A percentile compares a stretch with the other conserved stretches of the same genome.
Conservation (phyloP, 495 filamentous ascomycete genomes). For the Usnea hakonensis region DNA sequence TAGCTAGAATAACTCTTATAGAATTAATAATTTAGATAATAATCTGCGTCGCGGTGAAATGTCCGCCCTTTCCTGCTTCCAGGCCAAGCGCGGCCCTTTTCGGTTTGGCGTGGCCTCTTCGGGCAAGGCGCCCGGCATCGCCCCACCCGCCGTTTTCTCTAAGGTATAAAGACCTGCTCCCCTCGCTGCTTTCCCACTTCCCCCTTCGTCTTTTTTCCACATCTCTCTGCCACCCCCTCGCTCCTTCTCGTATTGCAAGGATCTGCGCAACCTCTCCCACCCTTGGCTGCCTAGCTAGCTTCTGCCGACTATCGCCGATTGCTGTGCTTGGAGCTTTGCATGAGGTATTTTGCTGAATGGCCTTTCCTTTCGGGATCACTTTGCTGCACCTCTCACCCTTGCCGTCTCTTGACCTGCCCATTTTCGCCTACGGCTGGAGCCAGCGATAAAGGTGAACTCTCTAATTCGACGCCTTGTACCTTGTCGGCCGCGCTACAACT, state of each 20-base stretch:
- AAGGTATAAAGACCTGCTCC: background rate
- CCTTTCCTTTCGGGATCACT: background rate
- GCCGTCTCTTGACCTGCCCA: background rate
- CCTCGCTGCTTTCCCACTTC: background rate
- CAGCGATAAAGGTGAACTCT: background rate
- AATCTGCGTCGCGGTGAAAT: background rate
- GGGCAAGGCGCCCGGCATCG: background rate
- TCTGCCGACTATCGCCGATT: background rate
- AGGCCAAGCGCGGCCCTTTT: background rate
- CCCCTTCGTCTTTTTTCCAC: background rate
- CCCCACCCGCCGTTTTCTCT: background rate
- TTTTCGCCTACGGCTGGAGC: background rate
- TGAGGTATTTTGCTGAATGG: background rate
- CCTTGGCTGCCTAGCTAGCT: background rate
- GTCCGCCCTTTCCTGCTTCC: background rate
- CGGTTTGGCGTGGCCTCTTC: background rate
- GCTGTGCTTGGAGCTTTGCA: background rate
- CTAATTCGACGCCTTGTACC: background rate
- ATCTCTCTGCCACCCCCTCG: background rate
- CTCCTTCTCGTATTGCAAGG: background rate
- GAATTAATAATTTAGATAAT: background rate
- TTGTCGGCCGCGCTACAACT: background rate
- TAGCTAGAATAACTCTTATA: background rate
- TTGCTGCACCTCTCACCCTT: background rate
- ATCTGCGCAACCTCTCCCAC: background rate